A percentile compares a stretch with the other conserved stretches of the same genome.
Conservation (phyloP, 2,329 filamentous ascomycete genomes). For the Colletotrichum sp. region DNA sequence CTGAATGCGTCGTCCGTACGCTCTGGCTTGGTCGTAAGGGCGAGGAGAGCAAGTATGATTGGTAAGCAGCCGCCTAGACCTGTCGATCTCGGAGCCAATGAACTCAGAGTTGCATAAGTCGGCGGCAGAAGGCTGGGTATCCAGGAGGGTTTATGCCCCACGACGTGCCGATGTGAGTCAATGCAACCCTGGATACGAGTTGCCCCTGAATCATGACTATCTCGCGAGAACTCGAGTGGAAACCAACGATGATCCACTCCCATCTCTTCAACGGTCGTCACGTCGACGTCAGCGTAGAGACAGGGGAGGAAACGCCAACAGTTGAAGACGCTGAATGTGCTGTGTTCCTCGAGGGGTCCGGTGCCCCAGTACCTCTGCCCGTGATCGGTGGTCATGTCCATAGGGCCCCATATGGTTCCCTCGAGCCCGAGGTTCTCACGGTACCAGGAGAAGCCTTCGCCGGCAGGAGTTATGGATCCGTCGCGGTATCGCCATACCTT, state of each 20-base stretch:
- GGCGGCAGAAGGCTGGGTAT: conserved; percentile 39
- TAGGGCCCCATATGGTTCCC: neutral
- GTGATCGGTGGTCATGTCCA: neutral
- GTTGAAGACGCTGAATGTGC: conserved; percentile 15
- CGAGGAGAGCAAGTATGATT: conserved; percentile 45
- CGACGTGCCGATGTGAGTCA: conserved; percentile 25
- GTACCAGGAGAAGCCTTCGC: conserved; percentile 25
- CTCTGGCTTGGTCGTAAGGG: conserved; percentile 20
- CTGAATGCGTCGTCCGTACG: conserved; percentile 2
- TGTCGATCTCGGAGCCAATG: conserved; percentile 21
- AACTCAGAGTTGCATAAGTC: conserved; percentile 27
- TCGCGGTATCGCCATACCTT: conserved; percentile 39
- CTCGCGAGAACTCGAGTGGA: conserved; percentile 31
- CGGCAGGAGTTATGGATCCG: conserved; percentile 29
- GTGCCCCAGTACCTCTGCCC: neutral
- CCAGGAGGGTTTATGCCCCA: conserved; percentile 37
- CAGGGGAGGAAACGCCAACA: conserved; percentile 22
- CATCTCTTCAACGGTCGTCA: conserved; percentile 12
- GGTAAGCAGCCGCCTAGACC: conserved; percentile 42
- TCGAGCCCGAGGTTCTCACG: conserved; percentile 4
- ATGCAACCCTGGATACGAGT: conserved; percentile 30
- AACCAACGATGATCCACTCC: conserved; percentile 24
- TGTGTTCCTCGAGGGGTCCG: neutral
- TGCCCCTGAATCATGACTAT: neutral
- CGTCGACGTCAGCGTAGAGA: neutral